Evolutionary conservation across 2,329 filamentous ascomycete genomes (phyloP), one percentile per base, ranked within the genome.

Genomic region (Rugonectria rugulosa): DNA sequence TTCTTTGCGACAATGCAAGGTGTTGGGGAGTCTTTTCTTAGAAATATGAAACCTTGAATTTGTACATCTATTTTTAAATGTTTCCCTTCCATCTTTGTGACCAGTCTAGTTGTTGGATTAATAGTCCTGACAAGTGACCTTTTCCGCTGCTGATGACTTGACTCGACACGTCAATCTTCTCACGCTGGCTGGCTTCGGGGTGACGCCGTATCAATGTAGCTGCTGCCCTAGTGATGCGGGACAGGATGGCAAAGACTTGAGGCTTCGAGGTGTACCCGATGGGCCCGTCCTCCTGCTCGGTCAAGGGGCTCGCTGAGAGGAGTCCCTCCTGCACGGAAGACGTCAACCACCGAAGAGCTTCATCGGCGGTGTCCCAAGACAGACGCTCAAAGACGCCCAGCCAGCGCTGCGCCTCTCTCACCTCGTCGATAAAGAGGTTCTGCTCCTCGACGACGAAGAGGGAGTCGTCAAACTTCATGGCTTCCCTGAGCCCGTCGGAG

Each of bases 381-480:
- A 73, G 23, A 32, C 53, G 40, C 15, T 64, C 53, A 24, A 90
- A 74, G 3, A 84, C 76, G 14, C 71, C 72, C 0, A 81, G 75
- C 92, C 92, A 97, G n/a, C 86, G 71, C 15, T 80, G 75, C 4
- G 87, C 80, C 71, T 97, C 93, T 42, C 87, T 81, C 6, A 91
- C 84, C 63, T 92, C 88, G 70, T 98, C 94, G 44, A 94, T 79
- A 72, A 91, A 98, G n/a, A 97, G 81, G 70, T 99, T 99, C 70
- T 96, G 92, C 71, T 96, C 93, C 74, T 99, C 95, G 52, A 92
- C 82, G 1, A 84, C 88, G 70, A 99, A 99, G 1, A 99, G 82
- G 4, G 87, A 80, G 59, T 87, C 84, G 68, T 91, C 84, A 63
- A 81, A 77, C 51, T 75, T 73, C 66, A 85, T 70, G 4, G 82